Conservation (phyloP, 345 rosid genomes). For the Garcia nutans region DNA sequence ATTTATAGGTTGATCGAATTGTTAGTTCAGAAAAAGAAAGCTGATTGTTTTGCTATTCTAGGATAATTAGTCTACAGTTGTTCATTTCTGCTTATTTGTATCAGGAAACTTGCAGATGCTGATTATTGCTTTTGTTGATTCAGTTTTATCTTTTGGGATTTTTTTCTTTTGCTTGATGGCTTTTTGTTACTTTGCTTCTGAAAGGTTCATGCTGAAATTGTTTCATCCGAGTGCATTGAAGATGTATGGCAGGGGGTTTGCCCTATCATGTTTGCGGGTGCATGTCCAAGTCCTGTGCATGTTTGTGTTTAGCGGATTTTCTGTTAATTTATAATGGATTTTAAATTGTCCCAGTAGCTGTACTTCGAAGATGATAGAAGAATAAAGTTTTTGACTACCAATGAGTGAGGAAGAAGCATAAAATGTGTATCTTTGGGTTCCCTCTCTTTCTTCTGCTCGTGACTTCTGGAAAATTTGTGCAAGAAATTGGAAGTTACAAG, state of each 20-base stretch:
- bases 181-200: background rate
- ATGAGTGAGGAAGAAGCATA: background rate
- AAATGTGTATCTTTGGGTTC: background rate
- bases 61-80: background rate
- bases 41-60: background rate
- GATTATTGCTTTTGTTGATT: background rate
- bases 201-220: background rate
- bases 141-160: background rate
- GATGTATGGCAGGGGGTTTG: background rate
- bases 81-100: background rate
- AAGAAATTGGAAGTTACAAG: background rate
- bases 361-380: background rate
- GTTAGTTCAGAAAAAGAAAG: background rate
- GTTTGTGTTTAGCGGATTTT: background rate
- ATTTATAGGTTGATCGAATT: background rate
- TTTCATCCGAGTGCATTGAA: background rate
- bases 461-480: background rate
- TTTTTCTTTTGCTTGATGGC: background rate
- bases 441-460: background rate
- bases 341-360: background rate
- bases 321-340: background rate
- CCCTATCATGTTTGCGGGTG: background rate
- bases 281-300: background rate
- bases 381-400: background rate
- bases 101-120: background rate